Percentiles rank a stretch among this genome's conserved stretches.
These are phyloP conservation scores for Chloranthus sessilifolius DNA, from an alignment of 164 flowering plant genomes.

Conservation along the genomic window DNA sequence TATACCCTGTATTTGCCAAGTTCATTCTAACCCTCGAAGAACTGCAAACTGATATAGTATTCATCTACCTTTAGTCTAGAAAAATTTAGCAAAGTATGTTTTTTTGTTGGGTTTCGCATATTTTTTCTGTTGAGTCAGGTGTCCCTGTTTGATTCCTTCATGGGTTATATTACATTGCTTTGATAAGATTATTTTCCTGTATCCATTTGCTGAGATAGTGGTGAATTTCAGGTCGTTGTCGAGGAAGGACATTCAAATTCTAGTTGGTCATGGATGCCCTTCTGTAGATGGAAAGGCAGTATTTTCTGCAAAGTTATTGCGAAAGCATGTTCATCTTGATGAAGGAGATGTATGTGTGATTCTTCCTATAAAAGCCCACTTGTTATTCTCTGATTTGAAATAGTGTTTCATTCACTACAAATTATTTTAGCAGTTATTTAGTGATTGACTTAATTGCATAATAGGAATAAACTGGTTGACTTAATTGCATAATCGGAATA, in stretches of 20 bases:
- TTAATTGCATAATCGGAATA: no score
- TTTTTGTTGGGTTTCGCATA: neutral
- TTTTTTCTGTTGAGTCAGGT: neutral
- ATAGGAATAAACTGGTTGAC: no score
- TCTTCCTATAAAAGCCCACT: no score
- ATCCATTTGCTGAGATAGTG: neutral
- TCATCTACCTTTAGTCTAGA: no score
- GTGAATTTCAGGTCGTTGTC: conserved; percentile 77
- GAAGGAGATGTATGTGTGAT: conserved; percentile 91
- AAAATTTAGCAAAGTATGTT: no score
- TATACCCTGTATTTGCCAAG: no score
- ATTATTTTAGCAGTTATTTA: no score
- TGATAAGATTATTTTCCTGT: neutral
- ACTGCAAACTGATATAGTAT: no score
- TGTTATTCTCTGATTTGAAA: neutral
- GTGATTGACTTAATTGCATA: no score
- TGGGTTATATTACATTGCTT: neutral
- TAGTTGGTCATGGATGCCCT: conserved; percentile 96
- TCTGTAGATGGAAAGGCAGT: conserved; percentile 66
- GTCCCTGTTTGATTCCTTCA: neutral
- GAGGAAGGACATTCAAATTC: conserved; percentile 81
- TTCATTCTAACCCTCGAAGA: no score
- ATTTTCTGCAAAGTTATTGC: conserved; percentile 76
- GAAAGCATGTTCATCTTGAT: conserved; percentile 85
- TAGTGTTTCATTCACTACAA: neutral